Base-by-base conservation (phyloP, 352 stramenopile genomes). In the Phytophthora pisi region DNA sequence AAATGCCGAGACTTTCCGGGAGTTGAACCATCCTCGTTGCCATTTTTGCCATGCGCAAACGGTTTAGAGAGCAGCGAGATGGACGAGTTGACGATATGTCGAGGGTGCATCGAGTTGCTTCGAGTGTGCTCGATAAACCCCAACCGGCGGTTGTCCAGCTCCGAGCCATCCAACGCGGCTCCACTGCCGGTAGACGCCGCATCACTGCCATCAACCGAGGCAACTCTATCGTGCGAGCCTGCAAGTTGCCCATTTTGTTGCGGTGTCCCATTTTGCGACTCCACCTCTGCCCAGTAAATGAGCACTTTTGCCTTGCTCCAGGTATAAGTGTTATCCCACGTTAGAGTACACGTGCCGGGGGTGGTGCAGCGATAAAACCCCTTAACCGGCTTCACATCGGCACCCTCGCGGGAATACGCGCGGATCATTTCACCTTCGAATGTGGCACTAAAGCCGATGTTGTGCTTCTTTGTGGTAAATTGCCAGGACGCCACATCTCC, bases 291-390 rank as follows among this genome's bases (percentile, higher is more conserved):
- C 81, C 81, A 90, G 68, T 93, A 93, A 23, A 91, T 79, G 3
- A 93, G 60, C 20, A 89, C 77, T 45, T 93, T 93, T 53, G 63
- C 76, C 47, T 91, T 90, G 61, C 83, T 88, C 85, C 85, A 93
- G 24, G 82, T 91, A 67, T 92, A 93, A 60, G 85, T 92, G 63
- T 93, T 93, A 69, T 93, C 85, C 85, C 85, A 93, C 23, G 83
- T 88, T 9, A 93, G 74, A 13, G 79, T 86, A 49, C 81, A 89
- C 13, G 76, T 83, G 0, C 85, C 85, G n/a, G 83, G 69, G 4
- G 59, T 47, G 0, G 57, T 51, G 53, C 79, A 91, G 31, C 74
- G 74, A 68, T 90, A 91, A 53, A 78, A 82, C 0, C 85, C 85
- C 46, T 87, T 93, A 8, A 92, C 69, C 0, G 76, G 80, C 61